phyloP scores from a whole-genome alignment of 1,139 yeast species.

The Hyphopichia fennica region DNA sequence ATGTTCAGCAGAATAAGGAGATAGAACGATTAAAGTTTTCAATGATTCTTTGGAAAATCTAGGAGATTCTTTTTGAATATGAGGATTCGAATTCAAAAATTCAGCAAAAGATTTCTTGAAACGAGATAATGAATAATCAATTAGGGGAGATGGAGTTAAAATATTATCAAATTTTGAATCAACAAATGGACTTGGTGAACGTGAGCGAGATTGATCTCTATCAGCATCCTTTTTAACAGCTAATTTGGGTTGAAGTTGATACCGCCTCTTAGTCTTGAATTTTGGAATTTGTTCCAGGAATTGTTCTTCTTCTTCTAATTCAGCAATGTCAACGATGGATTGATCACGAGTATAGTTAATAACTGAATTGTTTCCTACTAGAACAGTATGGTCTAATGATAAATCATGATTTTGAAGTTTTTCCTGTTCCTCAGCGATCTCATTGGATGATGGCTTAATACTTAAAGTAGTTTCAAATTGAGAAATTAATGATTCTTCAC shows the following conservation, averaged over 20 bases:
- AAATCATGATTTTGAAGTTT: constrained; percentile 23
- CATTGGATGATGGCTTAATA: constrained; percentile 42
- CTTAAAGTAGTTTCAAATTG: constrained; percentile 51
- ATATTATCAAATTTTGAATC: constrained; percentile 25
- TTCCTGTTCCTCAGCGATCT: constrained; percentile 28
- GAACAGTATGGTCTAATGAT: constrained; percentile 45
- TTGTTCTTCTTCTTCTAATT: constrained; percentile 34
- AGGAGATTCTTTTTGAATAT: constrained; percentile 52
- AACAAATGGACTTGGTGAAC: constrained; percentile 9
- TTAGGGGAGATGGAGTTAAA: constrained; percentile 32
- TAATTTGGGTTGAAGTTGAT: constrained; percentile 28
- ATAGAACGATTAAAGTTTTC: constrained; percentile 53
- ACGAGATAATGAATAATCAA: constrained; percentile 36
- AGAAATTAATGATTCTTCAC: constrained; percentile 47
- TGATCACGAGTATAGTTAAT: constrained; percentile 30
- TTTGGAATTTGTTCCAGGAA: constrained; percentile 29
- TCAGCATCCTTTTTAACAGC: constrained; percentile 12
- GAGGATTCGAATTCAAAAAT: constrained; percentile 55
- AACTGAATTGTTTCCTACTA: constrained; percentile 29
- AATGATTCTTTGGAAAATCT: constrained; percentile 44
- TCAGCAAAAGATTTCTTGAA: constrained; percentile 46
- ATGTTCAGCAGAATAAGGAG: constrained; percentile 66
- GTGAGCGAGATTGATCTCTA: constrained; percentile 4
- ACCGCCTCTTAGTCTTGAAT: constrained; percentile 32
- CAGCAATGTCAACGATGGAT: constrained; percentile 34